Conservation (phyloP, 257 asterid species). For the Capsicum chinense region DNA sequence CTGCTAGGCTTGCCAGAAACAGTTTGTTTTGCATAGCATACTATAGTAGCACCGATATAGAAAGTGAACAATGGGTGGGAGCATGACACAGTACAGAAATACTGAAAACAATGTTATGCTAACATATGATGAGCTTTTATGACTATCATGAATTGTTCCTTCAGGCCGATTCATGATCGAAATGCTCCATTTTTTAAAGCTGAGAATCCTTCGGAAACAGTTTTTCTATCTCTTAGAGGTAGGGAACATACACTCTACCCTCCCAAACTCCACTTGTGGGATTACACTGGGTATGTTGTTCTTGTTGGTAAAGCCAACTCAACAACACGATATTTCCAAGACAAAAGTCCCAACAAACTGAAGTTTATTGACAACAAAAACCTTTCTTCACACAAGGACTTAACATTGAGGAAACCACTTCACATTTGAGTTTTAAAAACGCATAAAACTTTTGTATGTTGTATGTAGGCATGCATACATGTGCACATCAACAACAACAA, state of each 20-base stretch:
- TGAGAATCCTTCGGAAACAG: no score
- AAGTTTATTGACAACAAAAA: not conserved
- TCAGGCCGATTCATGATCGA: not conserved
- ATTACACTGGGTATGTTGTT: no score
- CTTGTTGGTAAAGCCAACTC: not conserved
- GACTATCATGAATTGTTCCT: not conserved
- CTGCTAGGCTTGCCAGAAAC: conserved; percentile 17
- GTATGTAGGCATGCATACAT: conserved; percentile 2
- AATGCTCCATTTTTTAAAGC: no score
- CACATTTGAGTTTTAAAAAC: not conserved
- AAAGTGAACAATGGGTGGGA: not conserved
- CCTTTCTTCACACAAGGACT: not conserved
- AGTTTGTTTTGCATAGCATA: not conserved
- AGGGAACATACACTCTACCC: no score
- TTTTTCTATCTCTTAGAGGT: no score
- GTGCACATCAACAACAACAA: not conserved
- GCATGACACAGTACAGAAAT: not conserved
- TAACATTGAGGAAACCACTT: not conserved
- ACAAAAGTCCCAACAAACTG: not conserved
- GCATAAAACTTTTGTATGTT: not conserved
- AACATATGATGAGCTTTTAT: conserved; percentile 7
- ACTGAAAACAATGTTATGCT: not conserved
- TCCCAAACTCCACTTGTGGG: no score
- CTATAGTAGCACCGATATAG: not conserved
- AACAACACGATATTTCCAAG: not conserved